Base-by-base conservation (phyloP, 2,329 filamentous ascomycete genomes). In the Pyrenophora graminea region DNA sequence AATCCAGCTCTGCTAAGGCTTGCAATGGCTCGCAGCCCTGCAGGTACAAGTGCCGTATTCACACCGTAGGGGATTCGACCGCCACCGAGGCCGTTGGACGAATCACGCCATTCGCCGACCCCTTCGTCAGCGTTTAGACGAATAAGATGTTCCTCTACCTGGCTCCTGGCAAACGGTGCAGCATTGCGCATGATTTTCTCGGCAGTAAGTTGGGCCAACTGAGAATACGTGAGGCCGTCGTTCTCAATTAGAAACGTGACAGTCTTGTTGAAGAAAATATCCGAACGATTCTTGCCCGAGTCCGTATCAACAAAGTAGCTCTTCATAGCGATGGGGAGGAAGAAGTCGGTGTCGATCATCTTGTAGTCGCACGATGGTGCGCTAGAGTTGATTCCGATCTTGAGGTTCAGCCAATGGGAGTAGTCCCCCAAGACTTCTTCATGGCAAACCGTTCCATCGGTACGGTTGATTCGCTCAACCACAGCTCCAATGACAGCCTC, bases 361-460 rank as follows among this genome's bases (percentile, higher is more conserved):
- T 80, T 80, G 59, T 86, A 85, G 38, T 80, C 79, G 56, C 82
- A 87, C 0, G 73, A 69, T 0, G 83, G 79, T 2, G 77, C 79
- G 0, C 77, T 82, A 8, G 80, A 83, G 1, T 72, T 70, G 4
- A 83, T 73, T 32, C 81, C 81, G 2, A 81, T 73, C 48, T 84
- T 76, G 8, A 77, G 47, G 53, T 87, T 85, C 1, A 84, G 68
- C 60, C 76, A 86, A 0, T 84, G 86, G 0, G 84, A 82, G 61
- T 87, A 87, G 61, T 87, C 85, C 4, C 80, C 84, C 56, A 87
- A 82, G 0, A 82, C 84, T 63, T 87, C 85, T 63, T 88, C 84
- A 55, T 88, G 85, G 41, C 82, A 85, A 1, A 82, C 82, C 13
- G 77, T 83, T 0, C 85, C 85, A 59, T 86, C 83, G 0, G 76